These are phyloP conservation scores for Trametes pubescens DNA, from an alignment of 1,284 basidiomycete genomes.

Conservation along the genomic window DNA sequence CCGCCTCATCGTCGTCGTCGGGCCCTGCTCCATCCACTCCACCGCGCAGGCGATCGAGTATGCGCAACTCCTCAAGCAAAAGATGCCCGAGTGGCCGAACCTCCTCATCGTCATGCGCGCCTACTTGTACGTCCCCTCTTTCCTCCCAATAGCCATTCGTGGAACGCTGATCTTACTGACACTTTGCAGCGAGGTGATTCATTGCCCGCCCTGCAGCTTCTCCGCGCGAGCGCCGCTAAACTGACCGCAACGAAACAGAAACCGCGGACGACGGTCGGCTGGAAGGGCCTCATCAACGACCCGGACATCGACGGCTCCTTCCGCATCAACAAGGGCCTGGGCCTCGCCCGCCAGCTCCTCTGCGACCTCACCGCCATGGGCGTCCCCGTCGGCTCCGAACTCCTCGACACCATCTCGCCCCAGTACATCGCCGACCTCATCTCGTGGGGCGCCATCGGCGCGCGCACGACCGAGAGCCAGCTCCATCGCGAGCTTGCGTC, in stretches of 20 bases:
- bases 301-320: constrained; percentile 94
- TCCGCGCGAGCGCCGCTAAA: constrained; percentile 21
- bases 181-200: constrained; percentile 56
- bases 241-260: constrained; percentile 53
- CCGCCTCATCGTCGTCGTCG: constrained; percentile 89
- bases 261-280: constrained; percentile 88
- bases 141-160: constrained; percentile 22
- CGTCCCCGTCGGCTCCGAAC: constrained; percentile 93
- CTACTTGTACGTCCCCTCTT: constrained; percentile 79
- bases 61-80: constrained; percentile 77
- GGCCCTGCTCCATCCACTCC: constrained; percentile 97
- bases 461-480: constrained; percentile 95
- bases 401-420: constrained; percentile 94
- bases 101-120: constrained; percentile 95
- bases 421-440: constrained; percentile 85
- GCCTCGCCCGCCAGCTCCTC: constrained; percentile 87
- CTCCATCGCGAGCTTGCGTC: constrained; percentile 92
- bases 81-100: constrained; percentile 76
- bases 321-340: constrained; percentile 97
- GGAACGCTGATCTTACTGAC: constrained; percentile 25
- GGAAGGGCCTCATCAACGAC: constrained; percentile 92
- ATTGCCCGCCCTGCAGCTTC: neutral
- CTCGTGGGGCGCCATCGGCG: constrained; percentile 98
- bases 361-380: constrained; percentile 90
- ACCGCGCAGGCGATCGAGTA: constrained; percentile 92